Base-by-base conservation (phyloP, 106 monocot species). In the Amphibolis antarctica region DNA sequence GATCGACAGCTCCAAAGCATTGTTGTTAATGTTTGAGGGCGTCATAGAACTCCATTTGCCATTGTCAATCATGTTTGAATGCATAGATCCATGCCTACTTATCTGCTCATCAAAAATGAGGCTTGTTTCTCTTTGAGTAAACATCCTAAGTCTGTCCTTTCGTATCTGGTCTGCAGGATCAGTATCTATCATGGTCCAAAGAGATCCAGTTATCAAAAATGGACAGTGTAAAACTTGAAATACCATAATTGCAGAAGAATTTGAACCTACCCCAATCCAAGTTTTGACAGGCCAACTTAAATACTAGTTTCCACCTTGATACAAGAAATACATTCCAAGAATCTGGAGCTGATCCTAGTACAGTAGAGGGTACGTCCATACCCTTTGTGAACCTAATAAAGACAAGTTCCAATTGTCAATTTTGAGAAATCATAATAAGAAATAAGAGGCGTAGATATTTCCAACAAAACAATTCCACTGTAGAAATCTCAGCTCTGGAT, bases 271-370 rank as follows among this genome's bases (percentile, higher is more conserved):
- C 80, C 45, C 18, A 69, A 29, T 18, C 42, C n/a, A 55, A 28
- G 19, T 57, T 55, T 27, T 67, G 67, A 46, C 44, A 57, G 13
- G 75, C 31, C 65, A 81, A 56, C 64, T 80, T 87, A 50, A 76
- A 46, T 12, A 43, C 73, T 18, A 87, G 62, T 56, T 61, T 82
- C 44, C 55, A 31, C 26, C 71, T 76, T 57, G 84, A 81, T 62
- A 92, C 87, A 53, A 76, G 73, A 74, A 79, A 87, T 30, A 92
- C 60, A 71, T 82, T 92, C 74, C 79, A 87, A 29, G 63, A 64
- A 69, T 31, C 73, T 50, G 84, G 72, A 29, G 77, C 74, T 65
- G 70, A 69, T 69, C 75, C 74, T 46, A 87, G 60, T 52, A 87
- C 54, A 55, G 48, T 59, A 49, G 64, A 70, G 22, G 84, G 68